Evolutionary conservation across 768 basidiomycete genomes (phyloP).

Genomic region (Arthromyces matolae): DNA sequence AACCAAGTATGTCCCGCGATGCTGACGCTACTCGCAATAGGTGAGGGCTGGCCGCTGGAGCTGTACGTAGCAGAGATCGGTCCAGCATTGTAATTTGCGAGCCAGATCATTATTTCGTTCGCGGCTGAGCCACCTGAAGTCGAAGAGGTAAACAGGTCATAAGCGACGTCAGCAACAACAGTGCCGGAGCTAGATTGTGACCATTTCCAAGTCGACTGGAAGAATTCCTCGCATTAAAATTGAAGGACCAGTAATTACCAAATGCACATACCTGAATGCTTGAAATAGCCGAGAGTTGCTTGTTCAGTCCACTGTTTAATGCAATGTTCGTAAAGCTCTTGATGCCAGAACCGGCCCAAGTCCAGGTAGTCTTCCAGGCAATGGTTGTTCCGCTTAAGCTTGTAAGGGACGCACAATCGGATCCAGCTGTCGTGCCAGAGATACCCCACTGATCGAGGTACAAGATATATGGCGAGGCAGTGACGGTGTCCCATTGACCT

Average conservation of each 20-base stretch:
- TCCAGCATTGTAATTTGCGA: slow-evolving; percentile 52
- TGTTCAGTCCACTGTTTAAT: slow-evolving; percentile 47
- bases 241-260: not conserved
- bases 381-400: slow-evolving; percentile 39
- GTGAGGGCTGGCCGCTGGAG: slow-evolving; percentile 41
- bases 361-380: slow-evolving; percentile 51
- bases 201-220: slow-evolving; percentile 56
- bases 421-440: slow-evolving; percentile 41
- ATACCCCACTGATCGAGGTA: slow-evolving; percentile 46
- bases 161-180: slow-evolving; percentile 55
- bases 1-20: slow-evolving; percentile 53
- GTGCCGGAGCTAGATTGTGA: slow-evolving; percentile 37
- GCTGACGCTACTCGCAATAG: slow-evolving; percentile 40
- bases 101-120: slow-evolving; percentile 64
- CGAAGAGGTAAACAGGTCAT: slow-evolving; percentile 59
- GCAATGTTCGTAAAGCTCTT: slow-evolving; percentile 64
- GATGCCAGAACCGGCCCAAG: slow-evolving; percentile 48
- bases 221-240: not conserved
- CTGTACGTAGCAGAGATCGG: slow-evolving; percentile 53
- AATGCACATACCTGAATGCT: slow-evolving; percentile 47
- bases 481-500: slow-evolving; percentile 53
- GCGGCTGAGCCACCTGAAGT: slow-evolving; percentile 43
- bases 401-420: slow-evolving; percentile 46
- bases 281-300: slow-evolving; percentile 48
- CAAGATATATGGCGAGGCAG: slow-evolving; percentile 44